These are phyloP conservation scores for Thelephora terrestris DNA, from an alignment of 1,284 basidiomycete species.

Conservation along the genomic window DNA sequence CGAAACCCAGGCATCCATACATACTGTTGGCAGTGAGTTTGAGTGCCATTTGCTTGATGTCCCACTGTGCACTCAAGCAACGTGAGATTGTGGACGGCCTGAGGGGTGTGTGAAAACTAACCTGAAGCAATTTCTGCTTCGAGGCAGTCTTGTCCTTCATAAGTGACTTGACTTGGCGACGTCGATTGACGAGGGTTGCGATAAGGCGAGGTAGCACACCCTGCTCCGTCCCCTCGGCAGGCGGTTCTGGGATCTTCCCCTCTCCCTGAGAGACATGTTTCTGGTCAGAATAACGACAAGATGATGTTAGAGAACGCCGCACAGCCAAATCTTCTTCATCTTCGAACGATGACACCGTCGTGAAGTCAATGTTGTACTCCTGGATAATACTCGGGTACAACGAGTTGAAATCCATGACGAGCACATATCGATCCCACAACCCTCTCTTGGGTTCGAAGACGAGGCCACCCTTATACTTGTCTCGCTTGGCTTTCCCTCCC, in stretches of 20 bases:
- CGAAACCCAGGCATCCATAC: constrained; percentile 99
- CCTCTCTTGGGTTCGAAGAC: constrained; percentile 97
- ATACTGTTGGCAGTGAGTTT: constrained; percentile 99
- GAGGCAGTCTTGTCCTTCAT: constrained; percentile 88
- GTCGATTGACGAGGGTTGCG: constrained; percentile 84
- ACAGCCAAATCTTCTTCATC: constrained; percentile 42
- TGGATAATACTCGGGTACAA: constrained; percentile 99
- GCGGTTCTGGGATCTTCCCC: constrained; percentile 86
- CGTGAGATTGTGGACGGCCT: not conserved
- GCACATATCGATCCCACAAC: constrained; percentile 93
- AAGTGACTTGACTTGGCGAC: constrained; percentile 84
- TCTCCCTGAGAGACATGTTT: constrained; percentile 48
- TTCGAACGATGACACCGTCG: constrained; percentile 76
- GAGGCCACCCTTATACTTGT: constrained; percentile 98
- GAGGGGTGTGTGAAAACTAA: constrained; percentile 23
- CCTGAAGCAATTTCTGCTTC: constrained; percentile 78
- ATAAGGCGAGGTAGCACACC: constrained; percentile 95
- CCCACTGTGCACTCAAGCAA: constrained; percentile 46
- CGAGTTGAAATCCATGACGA: constrained; percentile 99
- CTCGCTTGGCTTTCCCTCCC: constrained; percentile 60
- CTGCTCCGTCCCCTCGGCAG: constrained; percentile 61
- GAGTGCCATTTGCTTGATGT: constrained; percentile 95
- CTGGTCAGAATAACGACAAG: constrained; percentile 4
- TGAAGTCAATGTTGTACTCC: constrained; percentile 99
- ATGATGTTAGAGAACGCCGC: constrained; percentile 9